Conservation (phyloP, 1,284 basidiomycete species). For the Sporisorium sorghi region DNA sequence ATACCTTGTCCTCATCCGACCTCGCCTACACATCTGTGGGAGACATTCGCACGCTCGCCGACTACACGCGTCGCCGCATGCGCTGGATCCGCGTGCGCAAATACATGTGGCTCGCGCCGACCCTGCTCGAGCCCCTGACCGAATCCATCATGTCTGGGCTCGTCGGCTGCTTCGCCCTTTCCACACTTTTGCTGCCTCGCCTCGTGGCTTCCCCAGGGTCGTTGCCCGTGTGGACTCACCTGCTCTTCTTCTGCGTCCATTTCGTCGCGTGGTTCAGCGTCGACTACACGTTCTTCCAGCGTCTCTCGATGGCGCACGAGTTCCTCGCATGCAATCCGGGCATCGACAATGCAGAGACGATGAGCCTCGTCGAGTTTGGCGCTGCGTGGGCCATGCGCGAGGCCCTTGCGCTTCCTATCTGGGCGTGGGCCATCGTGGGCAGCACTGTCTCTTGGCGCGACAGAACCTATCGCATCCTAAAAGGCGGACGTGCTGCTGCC, state of each 20-base stretch:
- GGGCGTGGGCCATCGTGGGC: conserved; percentile 65
- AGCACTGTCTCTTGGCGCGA: conserved; percentile 53
- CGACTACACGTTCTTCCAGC: conserved; percentile 38
- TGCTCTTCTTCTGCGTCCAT: conserved; percentile 41
- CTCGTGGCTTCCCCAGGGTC: conserved; percentile 3
- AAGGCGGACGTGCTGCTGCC: conserved; percentile 41
- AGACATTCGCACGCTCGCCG: conserved; percentile 63
- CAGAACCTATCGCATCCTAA: conserved; percentile 40
- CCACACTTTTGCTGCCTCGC: conserved; percentile 24
- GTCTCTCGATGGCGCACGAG: conserved; percentile 38
- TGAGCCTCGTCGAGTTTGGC: conserved; percentile 34
- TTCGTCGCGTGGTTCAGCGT: conserved; percentile 40
- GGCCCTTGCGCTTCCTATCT: conserved; percentile 65
- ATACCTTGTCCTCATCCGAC: conserved; percentile 56
- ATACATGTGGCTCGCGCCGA: conserved; percentile 65
- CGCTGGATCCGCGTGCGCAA: conserved; percentile 69
- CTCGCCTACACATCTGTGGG: conserved; percentile 65
- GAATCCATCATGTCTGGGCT: conserved; percentile 64
- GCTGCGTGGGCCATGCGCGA: conserved; percentile 63
- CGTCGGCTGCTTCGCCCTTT: conserved; percentile 54
- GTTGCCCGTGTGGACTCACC: conserved; percentile 2
- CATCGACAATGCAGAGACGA: conserved; percentile 20
- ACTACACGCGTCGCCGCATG: conserved; percentile 64
- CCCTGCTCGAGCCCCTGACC: conserved; percentile 65
- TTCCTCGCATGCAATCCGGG: conserved; percentile 37